These are phyloP conservation scores for Zanthoxylum bungeanum DNA, from an alignment of 345 rosid species.

Conservation along the genomic window DNA sequence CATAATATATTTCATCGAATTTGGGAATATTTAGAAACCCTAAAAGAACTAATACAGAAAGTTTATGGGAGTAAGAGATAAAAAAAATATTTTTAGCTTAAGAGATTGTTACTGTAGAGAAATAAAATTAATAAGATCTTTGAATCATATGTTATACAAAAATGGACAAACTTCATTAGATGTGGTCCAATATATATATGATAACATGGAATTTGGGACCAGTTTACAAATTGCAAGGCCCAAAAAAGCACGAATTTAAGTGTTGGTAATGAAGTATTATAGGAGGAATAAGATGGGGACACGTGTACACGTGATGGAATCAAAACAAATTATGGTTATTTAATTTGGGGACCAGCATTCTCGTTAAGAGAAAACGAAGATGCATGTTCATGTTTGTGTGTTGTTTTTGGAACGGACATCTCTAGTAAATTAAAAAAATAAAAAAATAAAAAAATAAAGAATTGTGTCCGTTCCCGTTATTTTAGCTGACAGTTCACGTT, in stretches of 20 bases:
- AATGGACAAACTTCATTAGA: neutral
- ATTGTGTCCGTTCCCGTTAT: constrained; percentile 19
- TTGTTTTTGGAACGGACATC: constrained; percentile 28
- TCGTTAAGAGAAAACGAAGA: constrained; percentile 2
- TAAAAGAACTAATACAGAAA: neutral
- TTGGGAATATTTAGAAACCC: neutral
- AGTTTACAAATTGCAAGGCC: neutral
- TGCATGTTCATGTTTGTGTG: neutral
- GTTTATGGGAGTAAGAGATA: neutral
- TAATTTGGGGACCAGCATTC: constrained; percentile 25
- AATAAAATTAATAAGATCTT: neutral
- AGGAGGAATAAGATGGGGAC: neutral
- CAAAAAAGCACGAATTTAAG: constrained; percentile 3
- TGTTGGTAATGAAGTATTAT: neutral
- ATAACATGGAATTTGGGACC: constrained; percentile 5
- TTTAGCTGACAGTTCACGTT: constrained; percentile 27
- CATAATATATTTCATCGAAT: neutral
- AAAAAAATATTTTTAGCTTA: neutral
- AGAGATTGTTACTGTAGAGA: neutral
- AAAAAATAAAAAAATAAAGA: no score
- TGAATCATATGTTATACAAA: neutral
- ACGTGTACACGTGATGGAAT: neutral
- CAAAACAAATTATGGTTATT: neutral
- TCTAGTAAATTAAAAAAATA: no score
- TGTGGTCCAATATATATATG: neutral